phyloP scores from a whole-genome alignment of 768 basidiomycete species.

The Boletellus sp. region DNA sequence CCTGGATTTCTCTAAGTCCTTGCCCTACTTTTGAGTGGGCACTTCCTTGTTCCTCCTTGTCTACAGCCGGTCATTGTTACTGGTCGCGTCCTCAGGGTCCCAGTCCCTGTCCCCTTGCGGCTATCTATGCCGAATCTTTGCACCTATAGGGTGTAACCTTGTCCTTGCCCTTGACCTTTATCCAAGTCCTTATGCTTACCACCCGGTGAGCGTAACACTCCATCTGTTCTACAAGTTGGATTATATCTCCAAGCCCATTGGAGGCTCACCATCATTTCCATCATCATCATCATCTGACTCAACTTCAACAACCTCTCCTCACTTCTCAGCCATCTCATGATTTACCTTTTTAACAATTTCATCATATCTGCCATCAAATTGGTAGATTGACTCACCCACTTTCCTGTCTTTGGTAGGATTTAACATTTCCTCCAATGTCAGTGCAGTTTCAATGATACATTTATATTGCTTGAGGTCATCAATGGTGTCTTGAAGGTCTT shows the following conservation, averaged over 20 bases:
- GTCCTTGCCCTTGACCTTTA: too few species aligned
- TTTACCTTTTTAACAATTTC: constrained; percentile 1
- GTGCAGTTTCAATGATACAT: not conserved
- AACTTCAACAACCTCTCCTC: constrained; percentile 1
- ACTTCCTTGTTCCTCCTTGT: too few species aligned
- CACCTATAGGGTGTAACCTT: too few species aligned
- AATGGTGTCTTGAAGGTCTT: not conserved
- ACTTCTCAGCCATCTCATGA: not conserved
- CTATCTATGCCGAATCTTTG: too few species aligned
- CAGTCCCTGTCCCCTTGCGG: too few species aligned
- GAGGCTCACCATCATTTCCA: too few species aligned
- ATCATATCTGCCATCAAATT: constrained; percentile 1
- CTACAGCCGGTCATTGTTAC: too few species aligned
- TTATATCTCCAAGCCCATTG: not conserved
- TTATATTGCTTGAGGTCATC: not conserved
- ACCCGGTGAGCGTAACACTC: too few species aligned
- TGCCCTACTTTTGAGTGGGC: too few species aligned
- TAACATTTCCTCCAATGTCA: not conserved
- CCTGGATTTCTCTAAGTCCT: too few species aligned
- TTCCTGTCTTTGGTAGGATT: not conserved
- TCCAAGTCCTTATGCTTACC: too few species aligned
- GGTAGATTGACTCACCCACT: not conserved
- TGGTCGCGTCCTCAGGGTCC: too few species aligned
- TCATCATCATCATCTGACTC: not conserved
- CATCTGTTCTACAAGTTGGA: not conserved